Conservation (phyloP, 305 asterid species). For the Fraxinus greggii region DNA sequence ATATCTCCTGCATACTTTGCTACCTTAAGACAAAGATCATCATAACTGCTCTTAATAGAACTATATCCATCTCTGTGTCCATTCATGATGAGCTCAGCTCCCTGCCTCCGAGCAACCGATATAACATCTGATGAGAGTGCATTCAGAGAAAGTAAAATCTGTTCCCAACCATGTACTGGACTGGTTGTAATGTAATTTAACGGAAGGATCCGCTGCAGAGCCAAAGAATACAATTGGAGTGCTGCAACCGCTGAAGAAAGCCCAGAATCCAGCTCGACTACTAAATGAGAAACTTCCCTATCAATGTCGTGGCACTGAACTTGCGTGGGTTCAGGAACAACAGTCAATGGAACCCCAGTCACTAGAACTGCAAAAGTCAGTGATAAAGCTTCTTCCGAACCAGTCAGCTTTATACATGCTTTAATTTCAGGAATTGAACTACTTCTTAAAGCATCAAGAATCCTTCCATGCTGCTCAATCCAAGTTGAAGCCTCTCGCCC, state of each 20-base stretch:
- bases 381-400: slow-evolving; percentile 73
- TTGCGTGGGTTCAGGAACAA: slow-evolving; percentile 99
- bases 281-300: slow-evolving; percentile 79
- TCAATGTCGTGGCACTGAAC: slow-evolving; percentile 89
- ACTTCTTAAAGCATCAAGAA: slow-evolving; percentile 89
- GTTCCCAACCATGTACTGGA: slow-evolving; percentile 94
- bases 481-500: slow-evolving; percentile 85
- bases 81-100: slow-evolving; percentile 65
- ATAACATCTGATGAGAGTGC: slow-evolving; percentile 72
- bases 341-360: slow-evolving; percentile 92
- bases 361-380: slow-evolving; percentile 77
- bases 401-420: slow-evolving; percentile 50
- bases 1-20: slow-evolving; percentile 72
- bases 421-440: slow-evolving; percentile 71
- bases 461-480: slow-evolving; percentile 91
- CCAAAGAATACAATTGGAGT: slow-evolving; percentile 80
- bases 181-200: slow-evolving; percentile 85
- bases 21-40: slow-evolving; percentile 75
- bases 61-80: slow-evolving; percentile 45
- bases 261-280: slow-evolving; percentile 72
- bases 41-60: slow-evolving; percentile 60
- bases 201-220: slow-evolving; percentile 86
- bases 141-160: slow-evolving; percentile 68
- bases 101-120: slow-evolving; percentile 70
- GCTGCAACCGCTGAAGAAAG: slow-evolving; percentile 80